A percentile compares a stretch with the other conserved stretches of the same genome.
Evolutionary conservation across 441 rosid species (phyloP).

Genomic region (Erodium texanum): DNA sequence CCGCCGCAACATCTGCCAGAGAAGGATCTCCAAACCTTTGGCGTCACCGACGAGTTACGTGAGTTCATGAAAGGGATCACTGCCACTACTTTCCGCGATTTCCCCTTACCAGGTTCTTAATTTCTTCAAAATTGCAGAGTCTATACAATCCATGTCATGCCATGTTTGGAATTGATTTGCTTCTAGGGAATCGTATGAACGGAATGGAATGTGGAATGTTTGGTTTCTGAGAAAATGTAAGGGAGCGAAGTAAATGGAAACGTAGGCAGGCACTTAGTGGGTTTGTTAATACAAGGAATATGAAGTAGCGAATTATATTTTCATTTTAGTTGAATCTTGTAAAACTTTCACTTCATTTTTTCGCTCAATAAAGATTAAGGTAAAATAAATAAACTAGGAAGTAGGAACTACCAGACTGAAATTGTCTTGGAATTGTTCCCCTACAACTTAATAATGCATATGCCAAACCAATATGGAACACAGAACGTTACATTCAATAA

Average conservation of each 20-base stretch:
- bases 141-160: not conserved
- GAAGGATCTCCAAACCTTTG: slow-evolving; percentile 31
- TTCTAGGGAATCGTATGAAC: slow-evolving; percentile 4
- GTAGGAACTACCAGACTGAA: too few relatives aligned
- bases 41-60: slow-evolving; percentile 34
- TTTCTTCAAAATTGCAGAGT: not conserved
- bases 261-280: not conserved
- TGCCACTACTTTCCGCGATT: slow-evolving; percentile 34
- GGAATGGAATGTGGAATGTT: not conserved
- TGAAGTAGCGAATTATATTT: too few relatives aligned
- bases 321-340: too few relatives aligned
- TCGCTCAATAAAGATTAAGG: too few relatives aligned
- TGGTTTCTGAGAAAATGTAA: not conserved
- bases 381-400: too few relatives aligned
- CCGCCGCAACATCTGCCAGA: too few relatives aligned
- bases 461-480: too few relatives aligned
- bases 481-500: too few relatives aligned
- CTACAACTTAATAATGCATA: too few relatives aligned
- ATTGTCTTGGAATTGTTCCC: too few relatives aligned
- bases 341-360: too few relatives aligned
- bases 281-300: not conserved
- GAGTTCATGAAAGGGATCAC: slow-evolving; percentile 36
- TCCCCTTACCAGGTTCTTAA: slow-evolving; percentile 34
- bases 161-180: not conserved
- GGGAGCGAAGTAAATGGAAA: not conserved